Evolutionary conservation across 306 rosid species (phyloP), one percentile per base, ranked within the genome.

Genomic region (Sicyos baderoa): DNA sequence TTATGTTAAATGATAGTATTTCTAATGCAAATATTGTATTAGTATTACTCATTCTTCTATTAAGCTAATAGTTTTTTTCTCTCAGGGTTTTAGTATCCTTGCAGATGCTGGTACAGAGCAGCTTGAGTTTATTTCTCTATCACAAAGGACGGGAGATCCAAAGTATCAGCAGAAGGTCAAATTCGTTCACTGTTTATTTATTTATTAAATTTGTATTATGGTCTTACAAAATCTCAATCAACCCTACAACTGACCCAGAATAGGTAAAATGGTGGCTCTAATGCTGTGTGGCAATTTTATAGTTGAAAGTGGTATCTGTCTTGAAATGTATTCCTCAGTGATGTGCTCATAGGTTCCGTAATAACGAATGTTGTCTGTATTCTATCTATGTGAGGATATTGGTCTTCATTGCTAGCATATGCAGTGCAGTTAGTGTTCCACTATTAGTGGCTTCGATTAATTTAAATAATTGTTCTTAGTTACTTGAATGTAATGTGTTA

Each of bases 41-140:
- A 48, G 47, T 22, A 23, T 48, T 66, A 47, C 14, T 22, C 22
- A 14, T 40, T 47, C 66, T 71, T 49, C 54, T 44, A 17, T 22
- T 72, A 29, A 22, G 56, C 35, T 66, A 57, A 67, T 75, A 17
- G 54, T 74, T 55, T 64, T 58, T 80, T 47, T 47, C n/a, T 49
- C 69, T 54, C 61, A 94, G 99, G 99, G 99, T 74, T 75, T 82
- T 66, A 94, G 99, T 76, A 79, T 94, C 72, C 75, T 94, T 79
- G 99, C 99, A 63, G 97, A 94, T 85, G 84, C 97, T 59, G 99
- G 95, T 70, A 90, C 99, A 23, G 99, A 94, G 80, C 99, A 94
- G 81, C 85, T 94, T 73, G 99, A 94, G 77, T 94, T 94, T 77
- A 94, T 94, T 84, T 95, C 80, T 81, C 87, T 90, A 77, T 94